Evolutionary conservation across 768 basidiomycete genomes (phyloP).

Genomic region (Leccinum subtestaceum): DNA sequence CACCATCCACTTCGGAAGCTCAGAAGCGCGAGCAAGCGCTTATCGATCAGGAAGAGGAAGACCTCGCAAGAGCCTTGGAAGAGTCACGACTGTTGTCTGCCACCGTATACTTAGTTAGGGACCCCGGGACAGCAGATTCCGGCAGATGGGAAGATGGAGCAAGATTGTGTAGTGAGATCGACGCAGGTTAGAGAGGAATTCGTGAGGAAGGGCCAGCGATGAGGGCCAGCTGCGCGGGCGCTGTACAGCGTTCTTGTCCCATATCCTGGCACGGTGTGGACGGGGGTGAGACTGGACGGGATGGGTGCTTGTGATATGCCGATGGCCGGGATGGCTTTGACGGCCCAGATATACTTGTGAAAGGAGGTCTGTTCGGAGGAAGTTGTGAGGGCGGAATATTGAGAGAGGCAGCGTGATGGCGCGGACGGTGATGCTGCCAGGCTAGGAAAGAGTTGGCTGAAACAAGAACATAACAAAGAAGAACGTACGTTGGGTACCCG

Average conservation of each 20-base stretch:
- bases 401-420: conserved; percentile 17
- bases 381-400: conserved; percentile 13
- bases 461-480: not conserved
- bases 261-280: conserved; percentile 18
- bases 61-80: conserved; percentile 38
- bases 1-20: conserved; percentile 44
- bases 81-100: conserved; percentile 40
- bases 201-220: conserved; percentile 18
- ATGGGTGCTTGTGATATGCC: conserved; percentile 11
- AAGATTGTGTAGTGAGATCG: conserved; percentile 24
- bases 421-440: conserved; percentile 13
- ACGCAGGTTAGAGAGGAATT: conserved; percentile 34
- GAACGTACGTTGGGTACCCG: conserved; percentile 20
- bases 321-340: not conserved
- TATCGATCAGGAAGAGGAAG: conserved; percentile 53
- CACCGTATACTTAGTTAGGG: conserved; percentile 17
- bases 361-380: conserved; percentile 18
- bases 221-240: conserved; percentile 2
- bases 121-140: conserved; percentile 3
- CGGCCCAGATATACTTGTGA: conserved; percentile 18
- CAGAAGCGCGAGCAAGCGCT: conserved; percentile 24
- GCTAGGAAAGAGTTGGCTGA: conserved; percentile 7
- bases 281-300: conserved; percentile 27
- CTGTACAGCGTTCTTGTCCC: conserved; percentile 17
- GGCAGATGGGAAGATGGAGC: conserved; percentile 8